Conservation (phyloP, 495 filamentous ascomycete genomes). For the Penicillium daleae region DNA sequence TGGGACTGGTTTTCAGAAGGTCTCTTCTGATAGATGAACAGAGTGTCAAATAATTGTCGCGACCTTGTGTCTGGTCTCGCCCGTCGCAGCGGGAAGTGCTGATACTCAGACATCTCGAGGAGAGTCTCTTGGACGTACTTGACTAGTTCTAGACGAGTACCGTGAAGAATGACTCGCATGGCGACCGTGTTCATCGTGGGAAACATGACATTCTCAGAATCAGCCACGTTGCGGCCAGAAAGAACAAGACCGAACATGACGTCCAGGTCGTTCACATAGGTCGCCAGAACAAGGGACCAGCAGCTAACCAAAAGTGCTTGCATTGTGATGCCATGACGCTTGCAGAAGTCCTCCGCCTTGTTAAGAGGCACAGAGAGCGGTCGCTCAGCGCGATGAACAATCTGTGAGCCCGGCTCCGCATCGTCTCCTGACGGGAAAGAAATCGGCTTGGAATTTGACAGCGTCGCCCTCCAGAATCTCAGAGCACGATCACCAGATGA, state of each 20-base stretch:
- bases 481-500: slow-evolving; percentile 29
- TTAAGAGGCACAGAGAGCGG: slow-evolving; percentile 33
- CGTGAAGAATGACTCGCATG: slow-evolving; percentile 44
- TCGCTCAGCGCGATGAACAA: slow-evolving; percentile 35
- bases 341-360: slow-evolving; percentile 51
- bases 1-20: slow-evolving; percentile 4
- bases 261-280: slow-evolving; percentile 65
- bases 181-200: slow-evolving; percentile 93
- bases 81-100: slow-evolving; percentile 48
- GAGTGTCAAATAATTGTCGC: slow-evolving; percentile 68
- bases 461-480: slow-evolving; percentile 45
- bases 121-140: slow-evolving; percentile 61
- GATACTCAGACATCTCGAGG: slow-evolving; percentile 62
- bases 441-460: slow-evolving; percentile 30
- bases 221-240: slow-evolving; percentile 64
- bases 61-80: slow-evolving; percentile 30
- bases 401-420: slow-evolving; percentile 30
- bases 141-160: slow-evolving; percentile 45
- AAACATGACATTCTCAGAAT: slow-evolving; percentile 73
- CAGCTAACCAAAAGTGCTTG: slow-evolving; percentile 76
- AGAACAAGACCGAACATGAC: slow-evolving; percentile 77
- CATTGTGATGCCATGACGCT: slow-evolving; percentile 68
- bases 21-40: slow-evolving; percentile 81
- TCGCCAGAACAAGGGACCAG: slow-evolving; percentile 64
- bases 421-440: slow-evolving; percentile 24